Base-by-base conservation (phyloP, 495 filamentous ascomycete genomes). In the Darksidea phi region DNA sequence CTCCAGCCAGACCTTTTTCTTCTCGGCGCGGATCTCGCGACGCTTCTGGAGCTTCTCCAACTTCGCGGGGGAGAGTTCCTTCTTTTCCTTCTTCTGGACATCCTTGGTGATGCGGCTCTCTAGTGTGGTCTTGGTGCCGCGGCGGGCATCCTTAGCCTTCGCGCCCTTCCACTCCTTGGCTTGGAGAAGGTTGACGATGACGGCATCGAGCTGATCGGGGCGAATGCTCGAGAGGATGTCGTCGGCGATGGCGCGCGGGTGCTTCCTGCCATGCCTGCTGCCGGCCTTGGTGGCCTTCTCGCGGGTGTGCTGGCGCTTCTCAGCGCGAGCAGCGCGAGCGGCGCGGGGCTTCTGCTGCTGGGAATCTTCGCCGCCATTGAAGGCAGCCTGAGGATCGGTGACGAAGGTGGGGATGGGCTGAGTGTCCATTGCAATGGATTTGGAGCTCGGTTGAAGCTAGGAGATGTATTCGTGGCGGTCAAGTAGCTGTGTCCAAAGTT, bases 31-130 rank as follows among this genome's bases (percentile, higher is more conserved):
- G 15, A 48, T 23, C 23, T 46, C 54, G 24, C 34, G 32, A 23
- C 54, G 38, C 54, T 57, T 57, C 38, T 46, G 20, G 26, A 57
- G 47, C 54, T 57, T 57, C 54, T 46, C 54, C 12, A 57, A 18
- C 23, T 57, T 57, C 38, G 18, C 24, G 10, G 54, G 13, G 18
- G 41, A 47, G n/a, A 43, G 36, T 34, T 55, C 52, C 23, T 55
- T 32, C 52, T 55, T 55, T 43, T 23, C 34, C 34, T 41, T 24
- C 52, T 55, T 55, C n/a, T n/a, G 2, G 18, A 12, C 52, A 11
- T 18, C 34, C 15, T 17, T n/a, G 2, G 52, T 55, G 38, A 43
- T n/a, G 32, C 52, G 52, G 18, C 41, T 28, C 37, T 42, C 20
- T 13, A 57, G 42, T 21, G 20, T 32, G 28, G 13, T 34, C 24